Evolutionary conservation across 495 filamentous ascomycete species (phyloP), one percentile per base, ranked within the genome.

Genomic region (Trichocladium antarcticum): DNA sequence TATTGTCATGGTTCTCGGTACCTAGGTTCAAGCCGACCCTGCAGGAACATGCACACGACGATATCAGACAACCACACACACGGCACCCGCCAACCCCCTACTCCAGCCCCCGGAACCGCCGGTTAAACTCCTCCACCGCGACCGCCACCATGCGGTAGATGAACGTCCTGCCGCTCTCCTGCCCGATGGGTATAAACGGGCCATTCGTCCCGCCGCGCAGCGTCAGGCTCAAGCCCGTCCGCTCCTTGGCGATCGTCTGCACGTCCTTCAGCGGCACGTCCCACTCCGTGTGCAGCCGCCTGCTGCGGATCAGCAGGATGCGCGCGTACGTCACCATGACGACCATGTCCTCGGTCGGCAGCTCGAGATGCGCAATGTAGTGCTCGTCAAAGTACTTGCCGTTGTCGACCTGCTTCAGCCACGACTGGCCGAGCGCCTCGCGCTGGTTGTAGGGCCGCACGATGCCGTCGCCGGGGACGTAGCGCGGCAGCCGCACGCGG

Each of bases 311-410:
- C 20, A 97, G 79, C 78, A 97, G 82, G 63, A 98, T 95, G 5
- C 85, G 77, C 43, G 80, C 79, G 62, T 93, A 98, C 16, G 92
- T 97, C 53, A 98, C 77, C 81, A 98, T 86, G 49, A 96, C 85
- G 43, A 97, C 78, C 78, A 93, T 85, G 58, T 96, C 92, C 59
- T 89, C 82, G 8, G 83, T 78, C 6, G 83, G 84, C 24, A 98
- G 81, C 61, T 97, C 92, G 17, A 98, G 75, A 55, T 98, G 92
- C 11, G 89, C 92, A 59, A 98, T 92, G 68, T 98, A 98, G 59
- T 89, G 78, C 65, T 97, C 93, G 68, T 90, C 81, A 77, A 98
- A 98, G 71, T 86, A 95, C 69, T 89, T 93, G 40, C 92, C 92
- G 50, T 94, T 89, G 60, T 97, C 93, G 1, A 92, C 76, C 17